Conservation (phyloP, 352 stramenopile genomes). For the Phytophthora niederhauseri region DNA sequence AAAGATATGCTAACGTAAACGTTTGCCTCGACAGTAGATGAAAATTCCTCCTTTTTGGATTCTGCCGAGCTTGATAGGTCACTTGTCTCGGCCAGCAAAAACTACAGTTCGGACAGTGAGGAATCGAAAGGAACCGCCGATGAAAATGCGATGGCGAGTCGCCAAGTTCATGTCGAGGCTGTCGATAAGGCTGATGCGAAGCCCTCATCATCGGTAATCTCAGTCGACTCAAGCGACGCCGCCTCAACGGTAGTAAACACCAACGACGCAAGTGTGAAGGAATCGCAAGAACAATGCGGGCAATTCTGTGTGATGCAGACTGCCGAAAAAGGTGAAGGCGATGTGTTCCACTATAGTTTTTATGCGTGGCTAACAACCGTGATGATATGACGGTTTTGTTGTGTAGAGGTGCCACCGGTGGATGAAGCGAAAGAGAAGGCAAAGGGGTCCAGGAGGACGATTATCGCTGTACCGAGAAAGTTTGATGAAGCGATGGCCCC, state of each 20-base stretch:
- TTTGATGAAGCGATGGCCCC: constrained; percentile 11
- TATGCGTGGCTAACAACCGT: constrained; percentile 4
- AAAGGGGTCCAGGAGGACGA: constrained; percentile 22
- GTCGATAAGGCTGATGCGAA: constrained; percentile 7
- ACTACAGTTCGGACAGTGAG: constrained; percentile 10
- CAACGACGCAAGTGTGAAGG: constrained; percentile 4
- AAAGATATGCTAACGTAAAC: not conserved
- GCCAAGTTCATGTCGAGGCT: not conserved
- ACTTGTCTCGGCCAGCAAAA: not conserved
- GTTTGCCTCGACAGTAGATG: not conserved
- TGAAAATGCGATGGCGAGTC: not conserved
- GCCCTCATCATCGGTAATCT: not conserved
- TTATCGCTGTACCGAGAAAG: constrained; percentile 31
- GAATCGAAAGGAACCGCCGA: constrained; percentile 4
- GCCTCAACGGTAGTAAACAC: not conserved
- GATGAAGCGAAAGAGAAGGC: constrained; percentile 14
- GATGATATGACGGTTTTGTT: not conserved
- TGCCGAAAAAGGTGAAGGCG: constrained; percentile 33
- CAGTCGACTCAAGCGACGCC: not conserved
- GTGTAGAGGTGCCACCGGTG: not conserved
- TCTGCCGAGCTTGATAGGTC: not conserved
- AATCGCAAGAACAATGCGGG: constrained; percentile 12
- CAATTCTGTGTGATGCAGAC: constrained; percentile 45
- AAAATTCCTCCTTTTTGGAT: not conserved
- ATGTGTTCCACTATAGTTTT: not conserved